Base-by-base conservation (phyloP, 2,329 filamentous ascomycete genomes). In the Aspergillus aculeatinus region DNA sequence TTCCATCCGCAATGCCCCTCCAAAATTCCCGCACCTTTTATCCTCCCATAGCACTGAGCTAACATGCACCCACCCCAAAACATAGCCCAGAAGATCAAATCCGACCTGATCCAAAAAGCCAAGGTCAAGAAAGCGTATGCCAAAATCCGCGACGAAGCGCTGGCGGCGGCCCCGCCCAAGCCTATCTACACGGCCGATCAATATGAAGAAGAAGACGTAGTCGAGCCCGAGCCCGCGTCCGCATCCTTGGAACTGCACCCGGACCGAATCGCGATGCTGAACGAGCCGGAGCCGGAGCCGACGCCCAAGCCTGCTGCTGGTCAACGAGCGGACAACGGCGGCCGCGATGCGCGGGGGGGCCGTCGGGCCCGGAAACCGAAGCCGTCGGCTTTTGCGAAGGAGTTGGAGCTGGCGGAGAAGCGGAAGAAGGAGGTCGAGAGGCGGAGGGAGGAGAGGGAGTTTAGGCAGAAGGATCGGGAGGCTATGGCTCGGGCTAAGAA, bases 91-190 rank as follows among this genome's bases (percentile, higher is more conserved):
- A 94, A 94, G 77, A 95, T 96, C 72, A 98, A 98, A 77, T 85
- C 89, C 65, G 86, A 90, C 66, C 81, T 96, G 58, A 97, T 98
- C 69, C 87, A 92, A 76, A 96, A 95, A 75, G 92, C 93, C 62
- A 96, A 97, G 77, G 83, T 96, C 63, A 95, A 94, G 78, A 96
- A 96, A 77, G 86, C 90, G 48, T 97, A 96, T 73, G 90, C 89
- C 64, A 97, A 96, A 77, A 81, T 96, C 65, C 94, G 93, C 76
- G 87, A 87, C 47, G 79, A 80, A 51, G 82, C 86, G 72, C 74
- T 80, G 44, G 74, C 74, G 44, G 67, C 72, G 42, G 67, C 67
- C 29, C 63, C 68, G 10, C 61, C 64, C 49, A 73, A 70, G 69
- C 69, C 78, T 60, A 62, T 75, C 65, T 70, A 79, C 67, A 62